Conservation (phyloP, 2,329 filamentous ascomycete species). For the Fusarium sp. region DNA sequence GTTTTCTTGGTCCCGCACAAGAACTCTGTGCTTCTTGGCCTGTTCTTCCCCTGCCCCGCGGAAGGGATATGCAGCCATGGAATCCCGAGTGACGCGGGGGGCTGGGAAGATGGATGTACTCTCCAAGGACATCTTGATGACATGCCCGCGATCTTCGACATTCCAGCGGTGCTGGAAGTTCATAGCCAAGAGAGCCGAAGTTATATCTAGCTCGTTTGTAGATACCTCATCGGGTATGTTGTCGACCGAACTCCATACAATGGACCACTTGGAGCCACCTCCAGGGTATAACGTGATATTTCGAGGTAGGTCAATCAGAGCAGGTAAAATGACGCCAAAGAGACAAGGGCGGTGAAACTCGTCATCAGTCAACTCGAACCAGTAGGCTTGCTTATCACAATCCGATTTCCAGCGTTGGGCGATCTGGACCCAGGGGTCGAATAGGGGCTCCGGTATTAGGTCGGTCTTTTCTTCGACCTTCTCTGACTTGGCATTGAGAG, state of each 20-base stretch:
- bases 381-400: constrained; percentile 39
- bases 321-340: constrained; percentile 57
- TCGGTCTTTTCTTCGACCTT: constrained; percentile 52
- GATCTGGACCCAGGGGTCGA: constrained; percentile 60
- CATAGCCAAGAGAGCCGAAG: constrained; percentile 56
- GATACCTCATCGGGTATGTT: constrained; percentile 34
- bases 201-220: constrained; percentile 53
- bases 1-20: constrained; percentile 54
- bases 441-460: constrained; percentile 50
- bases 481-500: constrained; percentile 59
- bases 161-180: constrained; percentile 61
- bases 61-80: constrained; percentile 48
- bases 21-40: constrained; percentile 35
- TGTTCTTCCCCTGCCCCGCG: constrained; percentile 37
- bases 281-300: constrained; percentile 56
- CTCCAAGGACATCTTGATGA: constrained; percentile 54
- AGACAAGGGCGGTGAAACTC: constrained; percentile 45
- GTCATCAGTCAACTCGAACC: constrained; percentile 50
- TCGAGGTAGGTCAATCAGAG: constrained; percentile 51
- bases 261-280: constrained; percentile 47
- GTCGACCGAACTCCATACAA: constrained; percentile 37
- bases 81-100: constrained; percentile 39
- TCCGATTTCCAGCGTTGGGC: constrained; percentile 54
- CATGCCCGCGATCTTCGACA: constrained; percentile 52
- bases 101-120: not conserved